Evolutionary conservation across 2,329 filamentous ascomycete genomes (phyloP), one percentile per base, ranked within the genome.

Genomic region (Fusarium nematophilum): DNA sequence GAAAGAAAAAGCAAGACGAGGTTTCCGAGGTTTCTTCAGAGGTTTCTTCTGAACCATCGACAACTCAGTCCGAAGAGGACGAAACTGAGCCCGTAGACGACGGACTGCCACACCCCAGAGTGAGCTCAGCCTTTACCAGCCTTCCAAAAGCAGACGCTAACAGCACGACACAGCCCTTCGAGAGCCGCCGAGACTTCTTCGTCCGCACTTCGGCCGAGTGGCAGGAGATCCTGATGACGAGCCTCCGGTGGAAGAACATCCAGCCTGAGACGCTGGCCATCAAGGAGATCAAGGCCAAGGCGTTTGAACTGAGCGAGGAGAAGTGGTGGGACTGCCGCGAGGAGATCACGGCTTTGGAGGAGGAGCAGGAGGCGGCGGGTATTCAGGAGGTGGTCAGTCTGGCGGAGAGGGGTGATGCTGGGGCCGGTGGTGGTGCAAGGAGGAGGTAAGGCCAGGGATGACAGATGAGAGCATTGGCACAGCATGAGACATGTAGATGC

Each of bases 291-390:
- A 93, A 96, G 75, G 90, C 93, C 69, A 88, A 87, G 72, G 95
- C 93, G 1, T 99, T 97, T 73, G 90, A 92, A 71, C 83, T 92
- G 62, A 93, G 93, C 33, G 95, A 99, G 76, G 91, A 93, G 78
- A 97, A 96, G 75, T 99, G 95, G 95, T 99, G 95, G 95, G 95
- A 97, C 81, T 93, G 90, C 72, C 86, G 95, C 68, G 95, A 99
- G 79, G 94, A 98, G 78, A 91, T 99, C 64, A 90, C 89, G 48
- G 90, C 87, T 6, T 76, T 98, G 70, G 95, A 99, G 77, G 94
- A 97, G 76, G 94, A 97, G 79, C 93, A 98, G 79, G 94, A 97
- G 76, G 93, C 91, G 42, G 92, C 93, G 27, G 93, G 95, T 9
- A 97, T 98, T 74, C 91, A 93, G 13, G 95, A 98, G 79, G 92